Evolutionary conservation across 2,329 filamentous ascomycete species (phyloP).

Genomic region (Chalaropsis ovoidea): DNA sequence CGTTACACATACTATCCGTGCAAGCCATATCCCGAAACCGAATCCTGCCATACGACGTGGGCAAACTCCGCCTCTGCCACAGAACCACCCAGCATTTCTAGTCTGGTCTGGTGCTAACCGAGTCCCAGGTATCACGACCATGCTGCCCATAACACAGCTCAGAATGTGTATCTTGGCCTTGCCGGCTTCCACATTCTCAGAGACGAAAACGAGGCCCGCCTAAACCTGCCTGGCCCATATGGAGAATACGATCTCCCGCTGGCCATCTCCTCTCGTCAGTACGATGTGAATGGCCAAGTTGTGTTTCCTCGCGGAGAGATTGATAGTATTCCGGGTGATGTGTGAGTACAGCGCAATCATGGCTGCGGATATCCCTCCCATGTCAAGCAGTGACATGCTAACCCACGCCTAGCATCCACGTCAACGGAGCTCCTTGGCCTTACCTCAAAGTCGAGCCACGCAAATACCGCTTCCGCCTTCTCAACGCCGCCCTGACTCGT

Average conservation of each 20-base stretch:
- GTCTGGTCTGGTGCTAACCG: neutral
- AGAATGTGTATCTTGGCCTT: constrained; percentile 48
- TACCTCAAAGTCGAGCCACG: constrained; percentile 48
- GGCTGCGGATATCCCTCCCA: no score
- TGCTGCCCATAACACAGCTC: constrained; percentile 38
- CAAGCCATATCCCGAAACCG: neutral
- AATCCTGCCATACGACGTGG: neutral
- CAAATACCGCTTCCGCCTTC: constrained; percentile 49
- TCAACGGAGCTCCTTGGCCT: constrained; percentile 50
- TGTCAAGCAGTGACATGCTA: neutral
- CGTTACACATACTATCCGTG: neutral
- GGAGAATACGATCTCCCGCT: constrained; percentile 47
- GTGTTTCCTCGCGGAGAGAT: constrained; percentile 38
- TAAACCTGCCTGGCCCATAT: constrained; percentile 41
- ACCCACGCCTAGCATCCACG: constrained; percentile 18
- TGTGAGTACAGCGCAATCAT: constrained; percentile 27
- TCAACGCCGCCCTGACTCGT: constrained; percentile 42
- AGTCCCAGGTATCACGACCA: constrained; percentile 40
- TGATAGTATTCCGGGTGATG: constrained; percentile 45
- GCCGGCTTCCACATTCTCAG: constrained; percentile 46
- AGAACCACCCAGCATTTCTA: no score
- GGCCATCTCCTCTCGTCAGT: constrained; percentile 42
- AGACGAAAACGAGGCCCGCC: constrained; percentile 40
- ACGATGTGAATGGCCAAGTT: constrained; percentile 42
- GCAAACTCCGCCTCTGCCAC: neutral